Evolutionary conservation across 305 asterid genomes (phyloP), one percentile per base, ranked within the genome.

Genomic region (Fraxinus xanthoxyloides): DNA sequence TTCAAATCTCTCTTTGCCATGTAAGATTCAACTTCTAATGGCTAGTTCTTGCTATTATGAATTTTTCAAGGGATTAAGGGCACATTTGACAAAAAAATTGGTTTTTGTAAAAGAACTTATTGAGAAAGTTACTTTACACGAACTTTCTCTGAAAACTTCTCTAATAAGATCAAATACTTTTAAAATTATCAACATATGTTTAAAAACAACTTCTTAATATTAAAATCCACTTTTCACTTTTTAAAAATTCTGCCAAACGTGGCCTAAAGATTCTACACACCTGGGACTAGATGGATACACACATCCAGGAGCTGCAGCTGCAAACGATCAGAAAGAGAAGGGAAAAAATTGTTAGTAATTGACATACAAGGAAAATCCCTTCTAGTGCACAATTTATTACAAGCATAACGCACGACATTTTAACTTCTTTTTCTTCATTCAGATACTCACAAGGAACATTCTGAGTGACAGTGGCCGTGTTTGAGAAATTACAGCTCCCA

Each of bases 401-500:
- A 1, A 61, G 4, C 4, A 2, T 61, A 61, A 56, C 9, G 3
- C n/a, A 54, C 10, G 21, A n/a, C 0, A 54, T 56, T 56, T 19
- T 56, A 56, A n/a, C 7, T n/a, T 54, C 24, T 56, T 19, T 23
- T 2, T 65, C 21, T 24, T 10, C n/a, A 5, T 43, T 12, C 35
- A 7, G 74, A 51, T 72, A 75, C 88, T 83, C 82, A 90, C 92
- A 7, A 46, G 98, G 97, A 31, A 89, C 83, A 28, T 13, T 84
- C 10, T 76, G 35, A 9, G 85, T 10, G n/a, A 91, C 61, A 15
- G 84, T 15, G 67, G 98, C 97, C 79, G 92, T 85, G 78, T 90
- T 89, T 10, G 77, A 38, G 76, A 94, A 94, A 82, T 92, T 94
- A 87, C 98, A 94, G 88, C 91, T 86, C 23, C 92, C 92, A 26